Base-by-base conservation (phyloP, 2,329 filamentous ascomycete species). In the Aspergillus viridinutans region DNA sequence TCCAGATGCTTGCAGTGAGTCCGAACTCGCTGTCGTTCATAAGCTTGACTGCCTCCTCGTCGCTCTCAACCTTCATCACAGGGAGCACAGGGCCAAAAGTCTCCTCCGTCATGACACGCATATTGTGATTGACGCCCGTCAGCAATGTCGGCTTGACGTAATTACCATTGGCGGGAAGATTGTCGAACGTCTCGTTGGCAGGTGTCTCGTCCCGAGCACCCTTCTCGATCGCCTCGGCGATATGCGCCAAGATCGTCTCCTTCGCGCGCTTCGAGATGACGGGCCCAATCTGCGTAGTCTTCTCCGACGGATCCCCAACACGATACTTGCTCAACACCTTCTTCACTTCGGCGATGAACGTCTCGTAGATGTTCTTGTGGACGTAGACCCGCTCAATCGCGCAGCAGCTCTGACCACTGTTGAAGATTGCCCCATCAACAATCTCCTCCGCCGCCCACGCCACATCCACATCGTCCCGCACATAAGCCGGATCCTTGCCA, bases 1-100 rank as follows among this genome's bases (percentile, higher is more conserved):
- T 96, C 93, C 93, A 97, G 67, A 97, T 92, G 68, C 91, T 96
- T n/a, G 92, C 93, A 3, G 93, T 97, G 60, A 97, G 81, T 4
- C 93, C 93, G 71, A 96, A 96, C 63, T 96, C 87, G 76, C 90
- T 94, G 72, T 96, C 92, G 68, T 97, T 97, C 92, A 97, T 97
- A 52, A 93, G 77, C 64, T 80, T 78, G 60, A 97, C 78, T 1
- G 93, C 93, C 74, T 97, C 91, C 20, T 83, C 83, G 68, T 97
- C 93, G 64, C 80, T 80, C 69, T 85, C 85, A 60, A 97, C 92
- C 73, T 90, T 90, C 86, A 93, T 90, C 20, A 97, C 85, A 1
- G 92, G 89, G 65, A 97, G 93, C 20, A 97, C 85, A 0, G 92
- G 92, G 0, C 92, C 92, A 69, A 97, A 97, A 0, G 92, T 96